Percentiles rank a stretch among this genome's conserved stretches.
These are phyloP conservation scores for Backusella sp. DNA, from an alignment of 192 early-diverging fungal species.

Conservation along the genomic window DNA sequence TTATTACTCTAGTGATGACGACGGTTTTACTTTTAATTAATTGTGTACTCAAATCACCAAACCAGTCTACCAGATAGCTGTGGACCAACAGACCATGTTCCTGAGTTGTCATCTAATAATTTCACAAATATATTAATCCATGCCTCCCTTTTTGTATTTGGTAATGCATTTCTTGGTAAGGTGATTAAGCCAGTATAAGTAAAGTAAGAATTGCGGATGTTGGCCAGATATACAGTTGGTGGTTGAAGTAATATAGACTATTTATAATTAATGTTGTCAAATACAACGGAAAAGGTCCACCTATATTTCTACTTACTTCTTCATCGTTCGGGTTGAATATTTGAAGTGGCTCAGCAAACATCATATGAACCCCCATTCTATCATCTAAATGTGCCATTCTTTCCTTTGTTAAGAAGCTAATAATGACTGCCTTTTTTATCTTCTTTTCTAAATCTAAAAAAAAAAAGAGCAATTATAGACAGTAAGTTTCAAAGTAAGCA, in stretches of 20 bases:
- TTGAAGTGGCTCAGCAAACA: constrained; percentile 23
- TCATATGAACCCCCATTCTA: constrained; percentile 23
- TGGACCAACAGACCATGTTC: constrained; percentile 23
- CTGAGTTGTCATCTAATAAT: constrained; percentile 21
- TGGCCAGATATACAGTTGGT: constrained; percentile 17
- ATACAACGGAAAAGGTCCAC: too few species aligned
- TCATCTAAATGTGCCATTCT: constrained; percentile 18
- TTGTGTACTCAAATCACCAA: not conserved
- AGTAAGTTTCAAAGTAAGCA: not conserved
- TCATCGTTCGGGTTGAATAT: not conserved
- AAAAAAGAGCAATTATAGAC: not conserved
- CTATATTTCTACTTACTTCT: not conserved
- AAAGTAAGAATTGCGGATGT: constrained; percentile 19
- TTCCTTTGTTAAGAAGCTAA: constrained; percentile 24
- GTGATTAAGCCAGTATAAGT: constrained; percentile 21
- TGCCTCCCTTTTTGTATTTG: not conserved
- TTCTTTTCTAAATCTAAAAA: not conserved
- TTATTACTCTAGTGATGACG: not conserved
- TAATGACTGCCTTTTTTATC: constrained; percentile 15
- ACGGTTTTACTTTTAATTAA: not conserved
- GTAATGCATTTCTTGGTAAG: not conserved
- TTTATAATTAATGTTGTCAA: not conserved
- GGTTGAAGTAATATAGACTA: constrained; percentile 24
- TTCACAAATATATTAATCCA: constrained; percentile 29
- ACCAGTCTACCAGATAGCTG: constrained; percentile 13